These are phyloP conservation scores for Tanacetum coccineum DNA, from an alignment of 129 eudicot species.

Conservation along the genomic window DNA sequence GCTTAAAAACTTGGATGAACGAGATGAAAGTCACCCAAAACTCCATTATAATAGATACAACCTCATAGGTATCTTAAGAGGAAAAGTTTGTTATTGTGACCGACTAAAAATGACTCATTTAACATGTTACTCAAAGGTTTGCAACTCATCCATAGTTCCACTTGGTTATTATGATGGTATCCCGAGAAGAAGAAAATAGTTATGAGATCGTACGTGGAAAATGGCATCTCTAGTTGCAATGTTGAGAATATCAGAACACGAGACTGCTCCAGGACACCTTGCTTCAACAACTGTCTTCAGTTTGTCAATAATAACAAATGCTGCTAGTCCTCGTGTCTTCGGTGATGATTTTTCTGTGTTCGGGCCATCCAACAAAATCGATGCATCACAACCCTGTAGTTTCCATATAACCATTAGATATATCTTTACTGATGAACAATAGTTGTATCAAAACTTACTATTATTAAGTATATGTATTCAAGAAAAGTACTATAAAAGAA, in stretches of 20 bases:
- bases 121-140: not conserved
- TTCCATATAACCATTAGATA: not conserved
- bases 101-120: not conserved
- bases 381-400: conserved; percentile 86
- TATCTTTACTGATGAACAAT: not conserved
- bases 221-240: conserved; percentile 74
- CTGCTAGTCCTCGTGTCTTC: conserved; percentile 56
- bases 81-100: too few species aligned
- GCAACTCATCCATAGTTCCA: not conserved
- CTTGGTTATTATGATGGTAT: not conserved
- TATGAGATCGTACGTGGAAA: conserved; percentile 36
- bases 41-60: too few species aligned
- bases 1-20: too few species aligned
- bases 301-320: conserved; percentile 49
- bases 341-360: conserved; percentile 60
- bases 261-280: conserved; percentile 65
- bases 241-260: conserved; percentile 85
- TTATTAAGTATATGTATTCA: not conserved
- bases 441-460: not conserved
- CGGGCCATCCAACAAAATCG: conserved; percentile 70
- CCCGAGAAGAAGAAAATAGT: not conserved
- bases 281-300: conserved; percentile 67
- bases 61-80: not conserved
- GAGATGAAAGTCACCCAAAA: too few species aligned
- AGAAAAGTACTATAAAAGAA: not conserved